Evolutionary conservation across 306 rosid genomes (phyloP), one percentile per base, ranked within the genome.

Genomic region (Citrullus amarus): DNA sequence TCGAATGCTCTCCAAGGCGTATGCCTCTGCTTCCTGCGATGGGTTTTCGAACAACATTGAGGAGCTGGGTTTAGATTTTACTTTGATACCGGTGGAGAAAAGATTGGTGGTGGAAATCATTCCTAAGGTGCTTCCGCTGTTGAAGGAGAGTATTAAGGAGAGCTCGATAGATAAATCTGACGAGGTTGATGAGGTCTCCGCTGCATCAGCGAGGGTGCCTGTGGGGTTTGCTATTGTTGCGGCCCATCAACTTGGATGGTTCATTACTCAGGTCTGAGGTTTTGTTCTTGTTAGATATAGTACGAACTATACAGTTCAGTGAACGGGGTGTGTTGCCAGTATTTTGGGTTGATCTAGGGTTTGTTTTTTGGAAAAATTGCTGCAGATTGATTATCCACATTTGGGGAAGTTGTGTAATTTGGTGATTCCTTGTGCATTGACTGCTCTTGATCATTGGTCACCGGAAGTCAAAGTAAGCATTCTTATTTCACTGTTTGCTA

Each of bases 381-480:
- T 71, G 50, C 78, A 95, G 97, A 86, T 95, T 86, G 91, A 82
- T 82, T 83, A 84, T 87, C 95, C 99, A 75, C 88, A 84, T 87
- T 84, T 87, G 87, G 90, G 93, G 30, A 92, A 89, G 84, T 76
- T 89, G 83, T 85, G 92, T 83, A 75, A 85, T 65, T 84, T 90
- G 82, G 89, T 92, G 89, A 85, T 92, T 83, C 99, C 99, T 80
- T 91, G 96, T 86, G 97, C 89, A 10, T 79, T 95, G 81, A 95
- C 91, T 38, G 87, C 92, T 69, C 86, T 91, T 16, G 98, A 95
- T 88, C 98, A 95, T 79, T 95, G 97, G 99, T 92, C 97, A 4
- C 88, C 97, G 0, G 97, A 83, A 66, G 90, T 95, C 85, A 95
- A 95, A 89, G 99, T 92, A 89, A 43, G 91, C 30, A n/a, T 78